Base-by-base conservation (phyloP, 1,284 basidiomycete genomes). In the Cryptococcus hybrid region DNA sequence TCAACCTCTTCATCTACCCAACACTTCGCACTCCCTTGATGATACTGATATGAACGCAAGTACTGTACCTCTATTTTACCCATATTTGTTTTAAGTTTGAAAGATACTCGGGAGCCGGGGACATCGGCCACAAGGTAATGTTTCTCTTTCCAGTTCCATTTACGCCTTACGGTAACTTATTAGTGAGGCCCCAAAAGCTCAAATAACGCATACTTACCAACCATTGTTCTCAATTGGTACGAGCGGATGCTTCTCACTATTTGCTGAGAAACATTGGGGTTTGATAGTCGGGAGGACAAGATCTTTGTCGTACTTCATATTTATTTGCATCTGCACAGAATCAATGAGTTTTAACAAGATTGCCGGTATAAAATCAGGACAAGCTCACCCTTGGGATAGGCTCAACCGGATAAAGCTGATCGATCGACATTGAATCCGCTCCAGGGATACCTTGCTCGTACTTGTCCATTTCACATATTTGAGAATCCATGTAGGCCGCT, bases 391-490 rank as follows among this genome's bases (percentile, higher is more conserved):
- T 48, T 2, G 68, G 68, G 4, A 75, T 34, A 2, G 60, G 60
- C 30, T 59, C 56, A 3, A 63, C 5, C 3, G 67, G 64, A 52
- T 69, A 70, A 38, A 66, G 55, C n/a, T 42, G 49, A 47, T 69
- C 66, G 34, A 57, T 38, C 50, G 56, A 37, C 13, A 53, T 44
- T 15, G 30, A 43, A 47, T 57, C 59, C 3, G 38, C 24, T 9
- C 47, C 43, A 5, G 54, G 55, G 7, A 59, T 48, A n/a, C 51
- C 55, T 18, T 58, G 54, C 58, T 69, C 67, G 38, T 62, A 58
- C 5, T 46, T 38, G 43, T 68, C 67, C 69, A 76, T 72, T 55
- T 74, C 68, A 56, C 73, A 75, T 7, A 72, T 56, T 51, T 76
- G 73, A 46, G 47, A 47, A 44, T 74, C 68, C 46, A 76, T 60